Evolutionary conservation across 31 red algal genomes (phyloP), one percentile per base, ranked within the genome.

Genomic region (Asparagopsis taxiformis): DNA sequence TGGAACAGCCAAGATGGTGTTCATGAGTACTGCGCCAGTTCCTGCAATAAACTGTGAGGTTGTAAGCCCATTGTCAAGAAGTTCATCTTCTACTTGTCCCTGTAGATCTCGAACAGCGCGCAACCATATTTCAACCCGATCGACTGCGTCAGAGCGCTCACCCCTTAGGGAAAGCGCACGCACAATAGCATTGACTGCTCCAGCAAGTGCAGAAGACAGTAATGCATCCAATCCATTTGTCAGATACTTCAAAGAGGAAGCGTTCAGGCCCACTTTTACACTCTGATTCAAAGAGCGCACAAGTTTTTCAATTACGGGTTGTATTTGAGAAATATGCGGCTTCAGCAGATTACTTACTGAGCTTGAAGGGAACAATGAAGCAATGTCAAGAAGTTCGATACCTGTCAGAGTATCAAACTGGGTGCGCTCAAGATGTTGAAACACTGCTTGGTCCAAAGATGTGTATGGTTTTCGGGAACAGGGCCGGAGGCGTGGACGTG

Each of bases 381-480:
- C n/a, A n/a, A n/a, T n/a, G n/a, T n/a, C n/a, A n/a, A 52, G 46
- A 2, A 68, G 43, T 32, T 52, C 28, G 65, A 52, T 46, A 16
- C 53, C 41, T 29, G 37, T 16, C n/a, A 49, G 53, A 51, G 53
- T 24, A 25, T 68, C 19, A 17, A 29, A 20, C 1, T 52, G 65
- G 36, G 50, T 24, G 19, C 46, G 34, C 2, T 25, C 53, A 52
- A 68, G 43, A 1, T 68, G 44, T 34, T 41, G 50, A 49, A 68
- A 52, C 4, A 68, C 3, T 41, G 53, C 31, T 20, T 25, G 53
- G 53, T 68, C 65, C 50, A 52, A 68, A 30, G 50, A 49, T 0
- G 65, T 68, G 44, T 68, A 68, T 52, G 65, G 65, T 28, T 41
- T 68, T 21, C 46, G 50, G n/a, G 65, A 0, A 68, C 22, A 68